These are phyloP conservation scores for Apiospora sp. DNA, from an alignment of 2,329 filamentous ascomycete species.

Conservation along the genomic window DNA sequence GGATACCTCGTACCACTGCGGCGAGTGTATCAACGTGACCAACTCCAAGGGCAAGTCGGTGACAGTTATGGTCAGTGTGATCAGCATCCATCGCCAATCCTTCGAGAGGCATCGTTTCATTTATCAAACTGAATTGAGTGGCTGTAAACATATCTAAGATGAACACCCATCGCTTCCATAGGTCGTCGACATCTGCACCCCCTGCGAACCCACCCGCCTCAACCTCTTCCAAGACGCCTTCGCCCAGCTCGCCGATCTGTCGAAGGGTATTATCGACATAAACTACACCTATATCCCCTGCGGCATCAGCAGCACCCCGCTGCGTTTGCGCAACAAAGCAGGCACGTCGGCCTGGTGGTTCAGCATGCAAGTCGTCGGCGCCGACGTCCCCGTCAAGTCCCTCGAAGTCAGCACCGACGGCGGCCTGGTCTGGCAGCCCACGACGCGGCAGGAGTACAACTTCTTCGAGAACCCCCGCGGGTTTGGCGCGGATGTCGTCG, in stretches of 20 bases:
- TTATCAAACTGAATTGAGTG: too few species aligned
- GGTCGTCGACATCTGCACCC: slow-evolving; percentile 55
- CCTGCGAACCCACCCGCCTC: slow-evolving; percentile 50
- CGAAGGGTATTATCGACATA: slow-evolving; percentile 49
- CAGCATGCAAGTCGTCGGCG: slow-evolving; percentile 70
- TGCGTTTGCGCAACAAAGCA: slow-evolving; percentile 52
- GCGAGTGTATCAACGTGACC: background rate
- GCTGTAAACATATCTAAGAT: too few species aligned
- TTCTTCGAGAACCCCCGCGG: slow-evolving; percentile 68
- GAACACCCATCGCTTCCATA: slow-evolving; percentile 29
- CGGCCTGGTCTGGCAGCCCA: slow-evolving; percentile 64
- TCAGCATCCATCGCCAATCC: too few species aligned
- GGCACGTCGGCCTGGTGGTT: slow-evolving; percentile 52
- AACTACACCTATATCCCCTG: slow-evolving; percentile 51
- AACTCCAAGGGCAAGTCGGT: background rate
- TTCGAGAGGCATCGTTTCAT: too few species aligned
- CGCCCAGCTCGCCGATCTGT: slow-evolving; percentile 44
- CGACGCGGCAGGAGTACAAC: slow-evolving; percentile 62
- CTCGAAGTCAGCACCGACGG: slow-evolving; percentile 70
- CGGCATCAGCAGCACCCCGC: slow-evolving; percentile 50
- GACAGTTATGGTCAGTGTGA: background rate
- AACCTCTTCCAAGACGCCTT: slow-evolving; percentile 55
- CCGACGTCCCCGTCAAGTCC: slow-evolving; percentile 61
- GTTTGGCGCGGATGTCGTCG: slow-evolving; percentile 61
- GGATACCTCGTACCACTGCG: background rate